phyloP scores from a whole-genome alignment of 2,329 filamentous ascomycete species.

The Verticillium klebahnii region DNA sequence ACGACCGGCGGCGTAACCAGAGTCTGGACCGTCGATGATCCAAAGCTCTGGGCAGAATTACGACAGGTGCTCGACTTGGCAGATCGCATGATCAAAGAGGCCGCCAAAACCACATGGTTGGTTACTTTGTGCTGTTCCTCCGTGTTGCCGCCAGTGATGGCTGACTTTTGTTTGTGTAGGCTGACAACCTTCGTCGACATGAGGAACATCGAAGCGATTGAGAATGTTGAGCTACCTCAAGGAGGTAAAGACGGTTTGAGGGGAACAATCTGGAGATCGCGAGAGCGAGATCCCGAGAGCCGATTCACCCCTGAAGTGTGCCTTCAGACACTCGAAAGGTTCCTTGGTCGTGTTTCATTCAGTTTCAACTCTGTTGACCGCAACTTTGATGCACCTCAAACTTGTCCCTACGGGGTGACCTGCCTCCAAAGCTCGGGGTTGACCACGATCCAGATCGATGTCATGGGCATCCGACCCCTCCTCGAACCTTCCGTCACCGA shows the following conservation, averaged over 20 bases:
- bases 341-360: background rate
- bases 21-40: slow-evolving; percentile 7
- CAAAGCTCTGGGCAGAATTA: slow-evolving; percentile 6
- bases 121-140: background rate
- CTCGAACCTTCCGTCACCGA: background rate
- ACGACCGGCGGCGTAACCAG: background rate
- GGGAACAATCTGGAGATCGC: background rate
- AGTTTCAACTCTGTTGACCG: background rate
- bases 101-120: slow-evolving; percentile 6
- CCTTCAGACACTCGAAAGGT: background rate
- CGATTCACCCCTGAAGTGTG: background rate
- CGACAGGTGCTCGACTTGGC: slow-evolving; percentile 9
- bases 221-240: background rate
- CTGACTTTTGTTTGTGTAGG: background rate
- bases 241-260: background rate
- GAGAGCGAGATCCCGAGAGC: background rate
- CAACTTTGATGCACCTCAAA: background rate
- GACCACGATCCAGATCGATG: background rate
- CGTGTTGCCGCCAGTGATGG: background rate
- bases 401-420: background rate
- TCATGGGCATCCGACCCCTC: background rate
- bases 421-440: background rate
- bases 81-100: slow-evolving; percentile 6
- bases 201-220: background rate
- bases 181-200: background rate